Conservation (phyloP, 805 yeast species). For the Sungouiozyma ichnusensis region DNA sequence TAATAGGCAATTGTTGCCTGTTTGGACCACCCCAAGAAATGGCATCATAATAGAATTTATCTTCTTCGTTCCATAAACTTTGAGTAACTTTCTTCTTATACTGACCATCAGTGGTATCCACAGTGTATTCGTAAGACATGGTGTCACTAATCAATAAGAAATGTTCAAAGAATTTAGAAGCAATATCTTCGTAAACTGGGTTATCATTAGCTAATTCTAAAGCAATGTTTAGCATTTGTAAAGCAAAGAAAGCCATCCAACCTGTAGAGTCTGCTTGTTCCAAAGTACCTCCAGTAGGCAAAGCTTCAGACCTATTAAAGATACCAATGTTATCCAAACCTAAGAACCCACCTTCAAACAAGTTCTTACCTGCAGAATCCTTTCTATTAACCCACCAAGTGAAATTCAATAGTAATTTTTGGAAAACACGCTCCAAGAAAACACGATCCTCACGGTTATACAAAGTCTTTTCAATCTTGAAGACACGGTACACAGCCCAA, state of each 20-base stretch:
- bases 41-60: slow-evolving; percentile 83
- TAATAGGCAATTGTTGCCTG: slow-evolving; percentile 64
- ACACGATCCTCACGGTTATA: slow-evolving; percentile 72
- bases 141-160: slow-evolving; percentile 88
- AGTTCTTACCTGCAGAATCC: slow-evolving; percentile 75
- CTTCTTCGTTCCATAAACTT: slow-evolving; percentile 83
- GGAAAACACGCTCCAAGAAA: slow-evolving; percentile 86
- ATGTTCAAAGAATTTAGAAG: slow-evolving; percentile 89
- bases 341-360: slow-evolving; percentile 88
- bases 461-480: slow-evolving; percentile 77
- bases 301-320: slow-evolving; percentile 84
- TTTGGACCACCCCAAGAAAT: slow-evolving; percentile 68
- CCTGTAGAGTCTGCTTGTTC: slow-evolving; percentile 96
- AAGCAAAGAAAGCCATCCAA: slow-evolving; percentile 91
- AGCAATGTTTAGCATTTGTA: slow-evolving; percentile 88
- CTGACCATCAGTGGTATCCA: slow-evolving; percentile 25
- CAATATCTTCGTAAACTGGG: slow-evolving; percentile 84
- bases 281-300: slow-evolving; percentile 83
- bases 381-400: slow-evolving; percentile 98
- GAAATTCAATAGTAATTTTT: slow-evolving; percentile 75
- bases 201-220: slow-evolving; percentile 78
- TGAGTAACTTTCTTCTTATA: slow-evolving; percentile 39
- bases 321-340: slow-evolving; percentile 90
- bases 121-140: slow-evolving; percentile 51
- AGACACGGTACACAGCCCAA: slow-evolving; percentile 84